Conservation (phyloP, 352 stramenopile genomes). For the Pythium rhizo-oryzae region DNA sequence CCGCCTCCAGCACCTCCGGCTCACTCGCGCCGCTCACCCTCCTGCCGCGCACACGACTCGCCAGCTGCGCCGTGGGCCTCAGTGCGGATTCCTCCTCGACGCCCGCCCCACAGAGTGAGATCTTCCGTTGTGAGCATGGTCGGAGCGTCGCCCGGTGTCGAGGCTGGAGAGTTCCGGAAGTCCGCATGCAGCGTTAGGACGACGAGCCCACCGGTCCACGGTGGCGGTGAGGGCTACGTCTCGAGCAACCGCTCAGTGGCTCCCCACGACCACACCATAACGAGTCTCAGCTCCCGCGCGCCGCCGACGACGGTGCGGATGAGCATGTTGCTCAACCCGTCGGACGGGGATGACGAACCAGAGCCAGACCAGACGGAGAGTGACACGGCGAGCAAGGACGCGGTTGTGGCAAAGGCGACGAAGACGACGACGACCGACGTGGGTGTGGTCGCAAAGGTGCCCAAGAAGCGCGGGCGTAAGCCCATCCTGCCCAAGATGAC, state of each 20-base stretch:
- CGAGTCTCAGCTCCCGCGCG: background rate
- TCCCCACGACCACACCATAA: background rate
- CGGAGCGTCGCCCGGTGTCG: no score
- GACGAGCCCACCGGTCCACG: no score
- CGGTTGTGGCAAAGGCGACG: no score
- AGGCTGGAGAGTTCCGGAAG: background rate
- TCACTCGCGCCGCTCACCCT: no score
- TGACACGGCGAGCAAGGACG: background rate
- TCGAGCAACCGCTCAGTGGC: background rate
- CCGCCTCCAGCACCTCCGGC: no score
- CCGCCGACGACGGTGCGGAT: conserved; percentile 2
- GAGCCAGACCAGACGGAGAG: background rate
- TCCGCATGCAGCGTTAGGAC: background rate
- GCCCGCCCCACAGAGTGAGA: no score
- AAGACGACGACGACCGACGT: background rate
- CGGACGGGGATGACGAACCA: conserved; percentile 8
- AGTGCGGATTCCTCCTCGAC: no score
- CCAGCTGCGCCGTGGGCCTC: no score
- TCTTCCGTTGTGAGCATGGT: background rate
- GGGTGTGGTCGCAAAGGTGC: conserved; percentile 4
- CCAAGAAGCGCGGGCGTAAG: conserved; percentile 46
- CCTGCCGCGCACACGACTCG: background rate
- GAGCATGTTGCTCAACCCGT: conserved; percentile 19
- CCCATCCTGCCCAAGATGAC: conserved; percentile 34
- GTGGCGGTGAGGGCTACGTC: background rate